phyloP scores from a whole-genome alignment of 192 early-diverging fungal species.

The Linnemannia elongata region DNA sequence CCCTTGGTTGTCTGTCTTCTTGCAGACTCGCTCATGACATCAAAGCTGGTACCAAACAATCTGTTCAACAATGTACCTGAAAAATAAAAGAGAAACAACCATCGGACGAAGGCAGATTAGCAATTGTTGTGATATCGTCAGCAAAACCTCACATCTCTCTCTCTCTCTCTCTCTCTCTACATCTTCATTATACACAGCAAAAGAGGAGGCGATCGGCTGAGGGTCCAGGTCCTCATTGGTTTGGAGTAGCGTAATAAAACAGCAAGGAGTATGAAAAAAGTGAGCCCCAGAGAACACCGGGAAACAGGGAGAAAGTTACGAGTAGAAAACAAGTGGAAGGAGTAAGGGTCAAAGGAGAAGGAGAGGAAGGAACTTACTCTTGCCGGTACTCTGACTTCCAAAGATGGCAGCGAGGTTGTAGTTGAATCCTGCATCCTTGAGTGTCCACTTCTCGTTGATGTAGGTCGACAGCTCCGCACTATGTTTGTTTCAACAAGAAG shows the following conservation, averaged over 20 bases:
- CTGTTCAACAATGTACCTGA: constrained; percentile 94
- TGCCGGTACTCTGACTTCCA: constrained; percentile 99
- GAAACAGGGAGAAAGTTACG: too few relatives aligned
- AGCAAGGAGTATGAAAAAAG: not conserved
- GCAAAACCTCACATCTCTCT: not conserved
- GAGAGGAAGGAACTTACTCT: constrained; percentile 70
- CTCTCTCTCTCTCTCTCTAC: too few relatives aligned
- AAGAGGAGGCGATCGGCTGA: not conserved
- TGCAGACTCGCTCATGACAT: constrained; percentile 91
- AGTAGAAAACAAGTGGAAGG: not conserved
- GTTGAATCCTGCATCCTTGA: constrained; percentile 90
- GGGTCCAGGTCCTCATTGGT: constrained; percentile 4
- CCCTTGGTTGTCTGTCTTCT: constrained; percentile 97
- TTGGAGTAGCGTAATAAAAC: constrained; percentile 6
- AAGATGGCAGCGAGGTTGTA: constrained; percentile 98
- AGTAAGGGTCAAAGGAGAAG: not conserved
- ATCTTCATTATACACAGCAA: constrained; percentile 1
- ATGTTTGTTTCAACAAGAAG: not conserved
- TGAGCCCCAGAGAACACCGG: too few relatives aligned
- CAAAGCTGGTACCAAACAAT: constrained; percentile 95
- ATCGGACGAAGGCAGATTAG: not conserved
- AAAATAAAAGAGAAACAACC: not conserved
- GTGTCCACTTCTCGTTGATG: constrained; percentile 86
- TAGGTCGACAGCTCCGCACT: constrained; percentile 80
- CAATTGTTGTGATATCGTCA: constrained; percentile 1